phyloP scores from a whole-genome alignment of 2,329 filamentous ascomycete genomes.

The Fusarium keratoplasticum region DNA sequence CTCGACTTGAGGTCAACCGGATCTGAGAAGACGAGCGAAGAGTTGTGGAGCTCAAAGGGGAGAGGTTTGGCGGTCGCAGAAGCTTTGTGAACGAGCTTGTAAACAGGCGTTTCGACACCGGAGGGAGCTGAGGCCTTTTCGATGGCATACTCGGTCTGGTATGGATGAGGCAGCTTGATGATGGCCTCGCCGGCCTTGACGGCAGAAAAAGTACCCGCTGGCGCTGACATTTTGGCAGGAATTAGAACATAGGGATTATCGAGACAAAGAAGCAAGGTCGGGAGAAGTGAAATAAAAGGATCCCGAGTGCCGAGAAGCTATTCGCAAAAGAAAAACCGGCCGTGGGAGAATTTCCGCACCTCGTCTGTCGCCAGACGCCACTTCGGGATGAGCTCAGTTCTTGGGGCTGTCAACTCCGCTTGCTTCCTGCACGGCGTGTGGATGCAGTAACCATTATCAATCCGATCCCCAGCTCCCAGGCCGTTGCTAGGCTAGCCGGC shows the following conservation, averaged over 20 bases:
- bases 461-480: constrained; percentile 17
- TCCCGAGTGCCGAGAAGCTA: constrained; percentile 29
- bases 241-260: not conserved
- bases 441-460: constrained; percentile 5
- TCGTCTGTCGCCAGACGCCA: constrained; percentile 6
- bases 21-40: constrained; percentile 57
- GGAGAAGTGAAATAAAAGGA: constrained; percentile 1
- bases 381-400: constrained; percentile 18
- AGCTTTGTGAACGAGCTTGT: constrained; percentile 50
- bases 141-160: constrained; percentile 59
- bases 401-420: constrained; percentile 2
- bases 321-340: constrained; percentile 27
- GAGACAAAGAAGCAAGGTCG: not conserved
- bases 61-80: constrained; percentile 43
- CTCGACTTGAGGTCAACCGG: constrained; percentile 61
- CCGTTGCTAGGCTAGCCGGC: constrained; percentile 3
- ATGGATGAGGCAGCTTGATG: constrained; percentile 63
- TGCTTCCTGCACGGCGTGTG: constrained; percentile 2
- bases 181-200: constrained; percentile 51
- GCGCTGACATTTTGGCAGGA: constrained; percentile 30
- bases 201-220: constrained; percentile 34
- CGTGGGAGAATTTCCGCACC: constrained; percentile 16
- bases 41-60: constrained; percentile 48
- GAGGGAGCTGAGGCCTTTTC: constrained; percentile 45
- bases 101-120: constrained; percentile 42